Evolutionary conservation across 495 filamentous ascomycete genomes (phyloP), one percentile per base, ranked within the genome.

Genomic region (Parathielavia hyrcaniae): DNA sequence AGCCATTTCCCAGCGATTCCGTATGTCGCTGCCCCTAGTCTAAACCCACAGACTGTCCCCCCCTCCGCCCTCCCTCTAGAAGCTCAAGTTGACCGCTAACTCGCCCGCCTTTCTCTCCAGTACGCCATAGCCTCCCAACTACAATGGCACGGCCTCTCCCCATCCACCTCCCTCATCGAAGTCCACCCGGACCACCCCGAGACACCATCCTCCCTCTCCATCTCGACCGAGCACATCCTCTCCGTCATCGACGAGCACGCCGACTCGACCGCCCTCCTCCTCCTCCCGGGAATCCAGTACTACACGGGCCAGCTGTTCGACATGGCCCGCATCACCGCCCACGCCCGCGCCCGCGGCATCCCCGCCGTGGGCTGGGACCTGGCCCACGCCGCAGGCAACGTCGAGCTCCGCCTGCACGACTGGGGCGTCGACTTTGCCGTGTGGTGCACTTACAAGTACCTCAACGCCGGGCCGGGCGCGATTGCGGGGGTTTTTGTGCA

Each of bases 401-500:
- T 97, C 2, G 82, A 85, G 14, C 73, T 97, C n/a, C 71, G 77
- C 19, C 79, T 98, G 38, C 89, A 96, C 69, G 87, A 89, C 64
- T 97, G 95, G 95, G 82, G 90, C 51, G 91, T 97, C 23, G 93
- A 97, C 70, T 93, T 93, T 57, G 91, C 95, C 1, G 88, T 79
- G 13, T 98, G 93, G 93, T 98, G 93, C 71, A 88, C 81, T 41
- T 98, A 98, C 76, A 98, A 98, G 73, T 98, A 98, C 67, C 78
- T 98, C 55, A 97, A 96, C 66, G 82, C 83, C 50, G 93, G 93
- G 0, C 92, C 93, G 1, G 93, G 93, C 30, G 82, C 82, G 19
- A 95, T 95, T 64, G 91, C 81, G 16, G 90, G 88, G 6, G 69
- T 89, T 16, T 98, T 96, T 64, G 89, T 98, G 19, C 90, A 98